phyloP scores from a whole-genome alignment of 2,329 filamentous ascomycete species.

The Parasarocladium wereldwijsianum region DNA sequence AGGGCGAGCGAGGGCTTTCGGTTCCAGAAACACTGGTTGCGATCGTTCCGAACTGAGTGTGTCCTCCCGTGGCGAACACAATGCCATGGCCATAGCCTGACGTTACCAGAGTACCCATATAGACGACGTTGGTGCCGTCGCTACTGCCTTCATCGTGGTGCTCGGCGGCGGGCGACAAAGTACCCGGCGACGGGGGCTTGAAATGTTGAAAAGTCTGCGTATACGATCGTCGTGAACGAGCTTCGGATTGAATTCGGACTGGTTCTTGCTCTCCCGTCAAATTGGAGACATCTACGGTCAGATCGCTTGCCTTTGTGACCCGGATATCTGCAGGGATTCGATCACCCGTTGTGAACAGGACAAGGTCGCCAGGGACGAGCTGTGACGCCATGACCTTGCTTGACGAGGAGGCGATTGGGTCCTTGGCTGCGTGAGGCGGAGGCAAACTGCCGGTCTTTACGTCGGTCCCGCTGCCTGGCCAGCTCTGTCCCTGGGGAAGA shows the following conservation, averaged over 20 bases:
- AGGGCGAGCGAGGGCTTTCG: conserved; percentile 82
- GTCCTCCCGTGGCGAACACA: conserved; percentile 88
- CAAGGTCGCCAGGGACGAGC: conserved; percentile 82
- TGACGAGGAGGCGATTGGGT: conserved; percentile 52
- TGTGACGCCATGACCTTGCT: conserved; percentile 76
- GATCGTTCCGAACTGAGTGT: conserved; percentile 93
- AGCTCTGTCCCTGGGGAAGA: conserved; percentile 1
- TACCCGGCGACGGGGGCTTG: conserved; percentile 13
- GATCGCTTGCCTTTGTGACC: conserved; percentile 76
- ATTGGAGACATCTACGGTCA: conserved; percentile 94
- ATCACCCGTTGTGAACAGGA: conserved; percentile 89
- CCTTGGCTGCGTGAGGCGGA: conserved; percentile 21
- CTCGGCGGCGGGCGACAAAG: conserved; percentile 10
- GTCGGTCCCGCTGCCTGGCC: conserved; percentile 17
- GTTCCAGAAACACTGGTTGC: conserved; percentile 89
- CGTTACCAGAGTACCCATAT: conserved; percentile 93
- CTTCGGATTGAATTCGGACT: conserved; percentile 60
- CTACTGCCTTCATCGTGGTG: background rate
- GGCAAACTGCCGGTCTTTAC: background rate
- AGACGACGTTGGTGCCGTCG: conserved; percentile 67
- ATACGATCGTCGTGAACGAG: conserved; percentile 18
- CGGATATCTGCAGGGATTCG: conserved; percentile 92
- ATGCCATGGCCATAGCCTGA: conserved; percentile 92
- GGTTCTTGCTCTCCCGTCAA: conserved; percentile 94
- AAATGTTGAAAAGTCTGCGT: conserved; percentile 3